Evolutionary conservation across 1,284 basidiomycete species (phyloP).

Genomic region (Cutaneotrichosporon sp.): DNA sequence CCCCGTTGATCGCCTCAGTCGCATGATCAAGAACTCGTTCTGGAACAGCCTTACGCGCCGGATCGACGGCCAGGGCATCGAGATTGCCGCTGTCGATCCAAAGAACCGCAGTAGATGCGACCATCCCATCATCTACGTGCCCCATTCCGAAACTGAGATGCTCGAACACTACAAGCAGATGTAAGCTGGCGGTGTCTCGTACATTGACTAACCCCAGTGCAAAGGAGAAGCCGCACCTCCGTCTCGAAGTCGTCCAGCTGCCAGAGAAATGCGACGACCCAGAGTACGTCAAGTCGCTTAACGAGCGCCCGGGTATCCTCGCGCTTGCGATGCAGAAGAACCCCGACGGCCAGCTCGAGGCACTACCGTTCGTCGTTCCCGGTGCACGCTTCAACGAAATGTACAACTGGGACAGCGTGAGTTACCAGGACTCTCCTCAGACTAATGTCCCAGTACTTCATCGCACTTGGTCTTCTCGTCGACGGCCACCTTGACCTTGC

Average conservation of each 20-base stretch:
- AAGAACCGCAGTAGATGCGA: slow-evolving; percentile 85
- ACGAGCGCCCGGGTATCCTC: slow-evolving; percentile 86
- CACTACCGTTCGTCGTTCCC: slow-evolving; percentile 93
- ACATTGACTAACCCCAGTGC: slow-evolving; percentile 24
- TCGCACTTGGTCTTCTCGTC: slow-evolving; percentile 74
- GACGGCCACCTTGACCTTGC: slow-evolving; percentile 92
- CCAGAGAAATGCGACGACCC: slow-evolving; percentile 82
- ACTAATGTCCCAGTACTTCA: slow-evolving; percentile 38
- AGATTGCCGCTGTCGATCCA: slow-evolving; percentile 93
- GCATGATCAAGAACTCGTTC: slow-evolving; percentile 98
- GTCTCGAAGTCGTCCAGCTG: slow-evolving; percentile 82
- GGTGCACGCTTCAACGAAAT: slow-evolving; percentile 98
- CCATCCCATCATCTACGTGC: slow-evolving; percentile 90
- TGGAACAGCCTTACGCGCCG: slow-evolving; percentile 95
- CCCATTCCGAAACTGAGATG: slow-evolving; percentile 86
- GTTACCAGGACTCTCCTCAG: slow-evolving; percentile 12
- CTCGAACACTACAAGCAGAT: slow-evolving; percentile 75
- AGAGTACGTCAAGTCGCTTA: slow-evolving; percentile 83
- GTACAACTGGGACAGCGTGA: slow-evolving; percentile 44
- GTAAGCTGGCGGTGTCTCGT: slow-evolving; percentile 22
- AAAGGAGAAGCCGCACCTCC: slow-evolving; percentile 79
- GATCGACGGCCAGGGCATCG: slow-evolving; percentile 94
- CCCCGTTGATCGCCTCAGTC: slow-evolving; percentile 89
- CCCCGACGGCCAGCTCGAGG: slow-evolving; percentile 75
- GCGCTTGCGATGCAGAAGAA: slow-evolving; percentile 89